Base-by-base conservation (phyloP, 2,329 filamentous ascomycete genomes). In the Hypoxylon sp. region DNA sequence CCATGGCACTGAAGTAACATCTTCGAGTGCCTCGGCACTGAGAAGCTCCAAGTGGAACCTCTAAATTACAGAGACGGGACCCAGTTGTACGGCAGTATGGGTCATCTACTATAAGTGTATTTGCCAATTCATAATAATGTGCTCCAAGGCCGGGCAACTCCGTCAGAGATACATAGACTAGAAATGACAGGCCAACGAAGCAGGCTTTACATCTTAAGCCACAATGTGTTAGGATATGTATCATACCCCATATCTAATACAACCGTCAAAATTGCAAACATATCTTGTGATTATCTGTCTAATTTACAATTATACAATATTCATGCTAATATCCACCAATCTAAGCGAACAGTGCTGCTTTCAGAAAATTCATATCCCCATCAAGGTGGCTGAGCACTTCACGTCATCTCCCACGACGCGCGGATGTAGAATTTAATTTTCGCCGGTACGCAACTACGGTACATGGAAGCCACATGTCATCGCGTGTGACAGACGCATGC, bases 361-460 rank as follows among this genome's bases (percentile, higher is more conserved):
- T 59, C 9, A 21, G 36, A 43, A 14, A 21, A 30, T 45, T 46
- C 32, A 46, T 56, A 14, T 51, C 17, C 7, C 1, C 13, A 36
- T 41, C 17, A 1, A 13, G 21, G 21, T 61, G 62, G 56, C 56
- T 65, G 50, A 65, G 56, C 30, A 28, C 13, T 32, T 23, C 28
- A 30, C 6, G 45, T 49, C 45, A 58, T 58, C 49, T 58, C 55
- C 21, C 19, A 36, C 36, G 38, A 19, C 9, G n/a, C 7, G 13
- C 38, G 13, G 13, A 38, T 3, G 14, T 38, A 38, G 23, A 23
- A 23, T 23, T 23, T 23, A 23, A 23, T 23, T 23, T 23, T 23
- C 23, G 23, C 23, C 5, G 23, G 23, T 23, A 43, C 7, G 48
- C 45, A 28, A 23, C 32, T 23, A 32, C 36, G 38, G 38, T 30